phyloP scores from a whole-genome alignment of 179 eudicot species.

The Amaranthus tricolor region DNA sequence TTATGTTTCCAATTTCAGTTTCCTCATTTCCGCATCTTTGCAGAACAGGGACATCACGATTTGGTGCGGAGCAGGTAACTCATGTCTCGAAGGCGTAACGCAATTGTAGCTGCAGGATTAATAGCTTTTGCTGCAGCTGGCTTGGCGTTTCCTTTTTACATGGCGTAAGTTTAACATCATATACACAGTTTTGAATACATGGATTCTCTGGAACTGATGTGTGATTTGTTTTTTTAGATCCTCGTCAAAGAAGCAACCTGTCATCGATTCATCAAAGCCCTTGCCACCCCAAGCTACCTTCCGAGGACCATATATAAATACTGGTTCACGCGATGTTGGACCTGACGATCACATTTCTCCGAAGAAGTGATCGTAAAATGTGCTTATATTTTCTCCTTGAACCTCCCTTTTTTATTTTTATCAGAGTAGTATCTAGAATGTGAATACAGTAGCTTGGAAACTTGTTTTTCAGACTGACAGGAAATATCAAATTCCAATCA shows the following conservation, averaged over 20 bases:
- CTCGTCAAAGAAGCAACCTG: slow-evolving; percentile 65
- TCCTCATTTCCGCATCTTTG: not conserved
- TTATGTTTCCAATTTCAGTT: not conserved
- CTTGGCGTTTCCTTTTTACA: slow-evolving; percentile 86
- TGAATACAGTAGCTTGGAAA: not conserved
- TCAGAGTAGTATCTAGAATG: not conserved
- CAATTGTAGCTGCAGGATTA: slow-evolving; percentile 72
- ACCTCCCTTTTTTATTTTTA: not conserved
- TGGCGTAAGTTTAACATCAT: slow-evolving; percentile 64
- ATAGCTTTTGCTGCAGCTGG: slow-evolving; percentile 76
- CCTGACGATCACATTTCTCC: slow-evolving; percentile 70
- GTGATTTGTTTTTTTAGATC: slow-evolving; percentile 36
- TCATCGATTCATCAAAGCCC: slow-evolving; percentile 88
- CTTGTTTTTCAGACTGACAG: not conserved
- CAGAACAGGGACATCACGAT: not conserved
- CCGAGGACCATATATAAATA: slow-evolving; percentile 93
- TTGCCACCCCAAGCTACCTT: slow-evolving; percentile 98
- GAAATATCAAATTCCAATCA: not conserved
- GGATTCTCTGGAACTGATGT: not conserved
- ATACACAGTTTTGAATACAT: not conserved
- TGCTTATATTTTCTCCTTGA: not conserved
- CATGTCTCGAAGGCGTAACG: slow-evolving; percentile 73
- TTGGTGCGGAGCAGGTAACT: slow-evolving; percentile 8
- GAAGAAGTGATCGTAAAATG: slow-evolving; percentile 43
- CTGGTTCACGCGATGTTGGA: slow-evolving; percentile 94